These are phyloP conservation scores for Argentina anserina DNA, from an alignment of 306 rosid species.

Conservation along the genomic window DNA sequence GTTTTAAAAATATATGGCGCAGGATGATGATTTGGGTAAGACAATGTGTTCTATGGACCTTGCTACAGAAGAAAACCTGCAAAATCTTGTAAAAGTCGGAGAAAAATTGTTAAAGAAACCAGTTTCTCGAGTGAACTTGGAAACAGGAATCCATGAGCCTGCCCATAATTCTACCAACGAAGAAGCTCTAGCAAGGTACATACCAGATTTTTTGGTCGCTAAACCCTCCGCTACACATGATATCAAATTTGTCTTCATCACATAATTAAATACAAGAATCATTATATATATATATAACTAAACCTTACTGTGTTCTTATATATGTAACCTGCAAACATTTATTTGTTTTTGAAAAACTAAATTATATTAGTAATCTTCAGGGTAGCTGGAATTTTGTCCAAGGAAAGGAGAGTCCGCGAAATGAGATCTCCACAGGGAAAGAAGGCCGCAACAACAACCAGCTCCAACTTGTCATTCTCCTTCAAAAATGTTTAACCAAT, in stretches of 20 bases:
- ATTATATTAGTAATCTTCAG: not conserved
- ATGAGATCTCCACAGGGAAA: slow-evolving; percentile 8
- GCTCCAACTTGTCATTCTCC: not conserved
- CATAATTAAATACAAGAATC: not conserved
- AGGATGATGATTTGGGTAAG: slow-evolving; percentile 26
- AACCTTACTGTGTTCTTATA: not conserved
- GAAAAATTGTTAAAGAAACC: slow-evolving; percentile 21
- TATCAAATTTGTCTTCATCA: too few species aligned
- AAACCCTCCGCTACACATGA: not conserved
- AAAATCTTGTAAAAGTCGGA: slow-evolving; percentile 21
- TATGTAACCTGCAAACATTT: too few species aligned
- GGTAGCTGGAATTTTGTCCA: slow-evolving; percentile 9
- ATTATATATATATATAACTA: not conserved
- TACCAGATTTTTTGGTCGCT: not conserved
- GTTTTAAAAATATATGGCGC: too few species aligned
- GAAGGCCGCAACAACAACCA: not conserved
- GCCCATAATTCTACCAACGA: slow-evolving; percentile 13
- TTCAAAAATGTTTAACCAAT: not conserved
- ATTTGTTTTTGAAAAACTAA: too few species aligned
- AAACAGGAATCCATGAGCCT: slow-evolving; percentile 7
- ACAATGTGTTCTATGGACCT: slow-evolving; percentile 12
- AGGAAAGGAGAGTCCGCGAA: slow-evolving; percentile 7
- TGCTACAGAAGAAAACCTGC: slow-evolving; percentile 17
- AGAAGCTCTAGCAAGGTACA: slow-evolving; percentile 25
- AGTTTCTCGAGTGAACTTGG: slow-evolving; percentile 17